Conservation (phyloP, 768 basidiomycete species). For the Hericium rajendrae region DNA sequence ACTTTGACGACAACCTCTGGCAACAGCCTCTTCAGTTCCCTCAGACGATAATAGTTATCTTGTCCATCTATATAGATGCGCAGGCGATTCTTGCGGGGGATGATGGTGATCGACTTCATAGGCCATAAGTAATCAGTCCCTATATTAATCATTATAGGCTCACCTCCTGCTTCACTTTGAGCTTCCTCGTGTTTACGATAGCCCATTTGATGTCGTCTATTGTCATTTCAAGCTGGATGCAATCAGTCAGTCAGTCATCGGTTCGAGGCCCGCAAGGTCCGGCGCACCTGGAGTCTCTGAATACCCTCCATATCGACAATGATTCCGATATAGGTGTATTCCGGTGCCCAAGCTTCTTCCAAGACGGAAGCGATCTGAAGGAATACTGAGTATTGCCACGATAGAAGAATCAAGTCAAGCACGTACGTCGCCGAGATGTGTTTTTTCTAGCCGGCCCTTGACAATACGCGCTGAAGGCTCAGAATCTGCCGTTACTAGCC, state of each 20-base stretch:
- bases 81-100: conserved; percentile 64
- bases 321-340: conserved; percentile 87
- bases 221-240: conserved; percentile 73
- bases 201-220: conserved; percentile 91
- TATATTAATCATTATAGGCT: background rate
- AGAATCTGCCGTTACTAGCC: conserved; percentile 72
- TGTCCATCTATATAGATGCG: conserved; percentile 71
- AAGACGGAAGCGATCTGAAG: conserved; percentile 78
- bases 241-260: background rate
- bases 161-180: conserved; percentile 88
- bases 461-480: conserved; percentile 97
- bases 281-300: conserved; percentile 70
- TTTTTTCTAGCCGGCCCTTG: conserved; percentile 93
- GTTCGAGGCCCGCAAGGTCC: background rate
- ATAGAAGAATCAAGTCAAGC: background rate
- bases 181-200: conserved; percentile 75
- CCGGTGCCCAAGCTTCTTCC: conserved; percentile 93
- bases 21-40: conserved; percentile 78
- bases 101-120: conserved; percentile 60
- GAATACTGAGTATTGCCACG: background rate
- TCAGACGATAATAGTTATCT: conserved; percentile 76
- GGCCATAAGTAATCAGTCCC: background rate
- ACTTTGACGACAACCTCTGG: conserved; percentile 89
- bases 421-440: conserved; percentile 82
- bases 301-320: conserved; percentile 87